These are phyloP conservation scores for Iodosphaeria phyllophila DNA, from an alignment of 2,329 filamentous ascomycete genomes.

Conservation along the genomic window DNA sequence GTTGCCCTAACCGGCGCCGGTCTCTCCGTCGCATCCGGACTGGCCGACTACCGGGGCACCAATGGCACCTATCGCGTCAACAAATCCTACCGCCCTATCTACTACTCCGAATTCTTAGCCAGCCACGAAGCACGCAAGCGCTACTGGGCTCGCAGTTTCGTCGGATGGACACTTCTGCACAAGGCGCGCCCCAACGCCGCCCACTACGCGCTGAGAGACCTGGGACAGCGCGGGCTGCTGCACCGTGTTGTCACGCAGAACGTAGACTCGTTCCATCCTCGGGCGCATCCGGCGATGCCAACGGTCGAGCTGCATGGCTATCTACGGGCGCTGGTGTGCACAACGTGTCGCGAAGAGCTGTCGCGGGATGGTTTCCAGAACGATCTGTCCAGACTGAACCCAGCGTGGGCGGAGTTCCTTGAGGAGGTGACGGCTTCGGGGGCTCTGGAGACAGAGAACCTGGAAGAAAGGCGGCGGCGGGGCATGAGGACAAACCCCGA, in stretches of 20 bases:
- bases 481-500: slow-evolving; percentile 81
- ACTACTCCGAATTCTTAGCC: slow-evolving; percentile 72
- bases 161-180: slow-evolving; percentile 74
- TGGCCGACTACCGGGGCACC: slow-evolving; percentile 79
- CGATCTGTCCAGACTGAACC: slow-evolving; percentile 62
- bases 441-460: slow-evolving; percentile 61
- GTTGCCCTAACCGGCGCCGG: slow-evolving; percentile 60
- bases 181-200: slow-evolving; percentile 63
- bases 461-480: slow-evolving; percentile 42
- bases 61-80: slow-evolving; percentile 90
- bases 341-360: slow-evolving; percentile 56
- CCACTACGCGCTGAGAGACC: slow-evolving; percentile 57
- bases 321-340: slow-evolving; percentile 63
- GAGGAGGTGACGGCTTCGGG: slow-evolving; percentile 52
- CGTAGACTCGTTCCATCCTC: slow-evolving; percentile 81
- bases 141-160: slow-evolving; percentile 89
- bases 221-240: slow-evolving; percentile 56
- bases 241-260: slow-evolving; percentile 80
- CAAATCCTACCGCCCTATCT: slow-evolving; percentile 77
- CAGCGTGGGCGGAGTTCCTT: slow-evolving; percentile 66
- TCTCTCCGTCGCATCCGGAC: slow-evolving; percentile 78
- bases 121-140: slow-evolving; percentile 74
- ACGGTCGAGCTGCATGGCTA: slow-evolving; percentile 87
- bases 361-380: slow-evolving; percentile 58
- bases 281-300: slow-evolving; percentile 53